Evolutionary conservation across 805 yeast species (phyloP).

Genomic region (Candida bentonensis): DNA sequence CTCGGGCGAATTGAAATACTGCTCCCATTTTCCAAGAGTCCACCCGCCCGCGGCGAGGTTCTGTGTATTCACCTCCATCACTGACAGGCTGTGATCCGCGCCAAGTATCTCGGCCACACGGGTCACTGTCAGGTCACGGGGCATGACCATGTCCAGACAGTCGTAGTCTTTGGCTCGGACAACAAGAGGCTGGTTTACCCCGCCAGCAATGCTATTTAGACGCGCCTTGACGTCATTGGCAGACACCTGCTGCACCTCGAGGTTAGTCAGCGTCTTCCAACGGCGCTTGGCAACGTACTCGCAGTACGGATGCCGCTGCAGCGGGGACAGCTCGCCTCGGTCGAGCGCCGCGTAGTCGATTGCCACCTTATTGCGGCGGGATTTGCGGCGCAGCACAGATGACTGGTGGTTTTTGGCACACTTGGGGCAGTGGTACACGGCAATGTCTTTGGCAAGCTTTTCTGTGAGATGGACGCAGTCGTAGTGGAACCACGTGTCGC

Average conservation of each 20-base stretch:
- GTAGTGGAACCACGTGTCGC: slow-evolving; percentile 42
- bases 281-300: slow-evolving; percentile 7
- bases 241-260: slow-evolving; percentile 12
- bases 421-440: slow-evolving; percentile 38
- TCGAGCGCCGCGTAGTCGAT: slow-evolving; percentile 72
- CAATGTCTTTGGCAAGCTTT: slow-evolving; percentile 26
- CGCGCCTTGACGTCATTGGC: slow-evolving; percentile 13
- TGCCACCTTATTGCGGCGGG: slow-evolving; percentile 37
- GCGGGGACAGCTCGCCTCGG: slow-evolving; percentile 47
- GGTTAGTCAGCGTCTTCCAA: slow-evolving; percentile 10
- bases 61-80: slow-evolving; percentile 82
- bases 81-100: slow-evolving; percentile 49
- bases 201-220: slow-evolving; percentile 12
- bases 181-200: slow-evolving; percentile 17
- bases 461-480: slow-evolving; percentile 30
- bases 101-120: slow-evolving; percentile 50
- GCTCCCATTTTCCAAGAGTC: slow-evolving; percentile 61
- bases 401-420: slow-evolving; percentile 38
- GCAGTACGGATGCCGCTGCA: slow-evolving; percentile 45
- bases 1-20: slow-evolving; percentile 40
- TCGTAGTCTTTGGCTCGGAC: slow-evolving; percentile 23
- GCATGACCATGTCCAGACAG: slow-evolving; percentile 38
- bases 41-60: slow-evolving; percentile 38
- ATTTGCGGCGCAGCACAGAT: slow-evolving; percentile 34
- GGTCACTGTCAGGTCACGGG: slow-evolving; percentile 39